These are phyloP conservation scores for Plasmodium reichenowi DNA, from an alignment of 169 alveolate species.

Conservation along the genomic window DNA sequence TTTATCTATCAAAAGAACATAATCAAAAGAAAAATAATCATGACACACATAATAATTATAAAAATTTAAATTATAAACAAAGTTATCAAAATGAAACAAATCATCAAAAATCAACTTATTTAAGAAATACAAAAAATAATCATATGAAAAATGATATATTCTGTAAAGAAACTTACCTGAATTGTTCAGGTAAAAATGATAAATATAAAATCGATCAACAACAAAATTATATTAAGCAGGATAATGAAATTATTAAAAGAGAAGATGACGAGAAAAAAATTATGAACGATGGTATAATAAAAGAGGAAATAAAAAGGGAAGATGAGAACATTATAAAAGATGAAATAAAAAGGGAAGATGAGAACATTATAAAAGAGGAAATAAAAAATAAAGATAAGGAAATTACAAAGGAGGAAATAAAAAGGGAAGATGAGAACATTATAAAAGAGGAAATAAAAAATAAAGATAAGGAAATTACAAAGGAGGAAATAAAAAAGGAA, in stretches of 20 bases:
- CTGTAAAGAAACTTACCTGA: background rate
- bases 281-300: background rate
- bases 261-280: background rate
- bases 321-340: background rate
- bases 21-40: background rate
- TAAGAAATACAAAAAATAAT: background rate
- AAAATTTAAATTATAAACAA: background rate
- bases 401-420: background rate
- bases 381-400: background rate
- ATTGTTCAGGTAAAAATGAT: background rate
- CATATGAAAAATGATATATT: background rate
- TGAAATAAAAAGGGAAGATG: background rate
- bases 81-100: background rate
- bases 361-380: background rate
- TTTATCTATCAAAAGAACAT: constrained; percentile 39
- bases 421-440: background rate
- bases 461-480: background rate
- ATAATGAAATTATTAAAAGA: background rate
- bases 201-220: background rate
- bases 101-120: background rate
- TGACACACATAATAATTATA: background rate
- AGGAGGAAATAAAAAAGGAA: constrained; percentile 5
- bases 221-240: background rate
- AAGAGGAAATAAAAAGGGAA: background rate
- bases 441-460: background rate